Evolutionary conservation across 2,329 filamentous ascomycete species (phyloP), one percentile per base, ranked within the genome.

Genomic region (Apiospora aurea): DNA sequence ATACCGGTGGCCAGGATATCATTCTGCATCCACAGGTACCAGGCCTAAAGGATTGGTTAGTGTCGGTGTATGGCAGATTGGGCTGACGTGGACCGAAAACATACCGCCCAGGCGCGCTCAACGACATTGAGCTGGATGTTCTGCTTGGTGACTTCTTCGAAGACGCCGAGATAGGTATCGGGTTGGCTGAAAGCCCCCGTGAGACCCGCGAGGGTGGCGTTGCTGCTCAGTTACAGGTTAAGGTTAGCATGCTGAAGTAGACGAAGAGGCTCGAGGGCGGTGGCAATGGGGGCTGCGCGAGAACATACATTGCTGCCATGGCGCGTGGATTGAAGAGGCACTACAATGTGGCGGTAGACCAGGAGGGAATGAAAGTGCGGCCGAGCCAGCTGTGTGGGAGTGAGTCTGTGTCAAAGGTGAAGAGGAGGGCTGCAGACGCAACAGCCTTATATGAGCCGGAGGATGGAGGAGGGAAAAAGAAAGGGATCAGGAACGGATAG

Each of bases 1-100:
- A 99, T 96, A 73, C 96, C 96, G 4, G 96, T 99, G 73, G 96
- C 96, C 74, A 99, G 91, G 71, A 93, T 92, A 85, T 99, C 96
- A 82, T 99, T 99, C 83, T 97, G 94, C 93, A 98, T 97, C 89
- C 92, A 99, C 21, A 96, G 90, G 83, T 99, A 99, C 96, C 95
- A 98, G 53, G 95, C 91, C 83, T 91, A 72, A 53, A 70, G 71
- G 71, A 73, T 78, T n/a, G 70, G 71, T 71, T 70, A 72, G 74
- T 51, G 53, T 16, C 41, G 7, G 41, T 18, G 10, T 11, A 46
- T n/a, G 10, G 47, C 16, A 3, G 38, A 8, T 8, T 18, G 41
- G n/a, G 14, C 18, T 21, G 67, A 7, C 24, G 13, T 46, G 18
- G 26, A 69, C 13, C 34, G 47, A 70, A 44, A 73, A 89, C 89